Base-by-base conservation (phyloP, 768 basidiomycete genomes). In the Phylloporus arenicola region DNA sequence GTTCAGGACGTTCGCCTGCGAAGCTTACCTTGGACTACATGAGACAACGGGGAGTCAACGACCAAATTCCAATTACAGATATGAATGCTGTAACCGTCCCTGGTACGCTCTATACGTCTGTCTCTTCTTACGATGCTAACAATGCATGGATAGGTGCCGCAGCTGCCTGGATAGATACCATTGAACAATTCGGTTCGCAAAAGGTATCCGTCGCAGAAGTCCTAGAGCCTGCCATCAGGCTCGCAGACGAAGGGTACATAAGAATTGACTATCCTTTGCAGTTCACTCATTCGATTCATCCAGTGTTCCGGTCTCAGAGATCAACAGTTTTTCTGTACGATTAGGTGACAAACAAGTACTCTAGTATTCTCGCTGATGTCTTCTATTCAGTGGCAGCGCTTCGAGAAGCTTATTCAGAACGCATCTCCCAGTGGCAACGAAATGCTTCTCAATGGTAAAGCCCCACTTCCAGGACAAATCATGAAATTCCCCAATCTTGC, bases 81-180 rank as follows among this genome's bases (percentile, higher is more conserved):
- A 72, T 95, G 35, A 96, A 96, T 64, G 77, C 86, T n/a, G 90
- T 92, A n/a, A 91, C 89, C 4, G 89, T 92, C 12, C 89, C 89
- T 58, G 87, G 88, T 80, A 31, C 11, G 43, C 1, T 33, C 33
- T 43, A 4, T 20, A 33, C n/a, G 12, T 4, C 6, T 29, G 5
- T 52, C 20, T 46, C 10, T 30, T 59, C 49, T 10, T 24, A 9
- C 30, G 17, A 54, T 34, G 33, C 14, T 50, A 51, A 33, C 40
- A 13, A 29, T 68, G 62, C 20, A 62, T 71, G 24, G 31, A 27
- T 62, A 80, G 93, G 95, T 45, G 87, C 89, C n/a, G 90, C 94
- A 3, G 89, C 92, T 30, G 92, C 92, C 14, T 98, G 95, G 94
- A 74, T 89, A 16, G 96, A 97, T 66, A 88, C 92, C 0, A 75